Percentiles rank a stretch among this genome's conserved stretches.
Conservation (phyloP, 2,329 filamentous ascomycete species). For the Alternaria panax region DNA sequence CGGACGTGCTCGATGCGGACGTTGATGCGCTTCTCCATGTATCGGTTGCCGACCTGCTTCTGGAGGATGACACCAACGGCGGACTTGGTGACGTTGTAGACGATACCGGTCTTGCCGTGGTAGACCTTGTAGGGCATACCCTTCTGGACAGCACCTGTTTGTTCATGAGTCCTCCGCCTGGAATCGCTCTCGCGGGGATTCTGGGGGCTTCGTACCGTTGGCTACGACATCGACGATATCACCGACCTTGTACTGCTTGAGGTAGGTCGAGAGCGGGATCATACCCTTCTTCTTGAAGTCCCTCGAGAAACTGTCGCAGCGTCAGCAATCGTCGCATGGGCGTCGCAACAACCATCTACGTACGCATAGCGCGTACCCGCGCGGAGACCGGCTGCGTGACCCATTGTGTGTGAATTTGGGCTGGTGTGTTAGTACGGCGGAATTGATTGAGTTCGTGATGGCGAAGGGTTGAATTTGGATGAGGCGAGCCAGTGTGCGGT, state of each 20-base stretch:
- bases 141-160: conserved; percentile 49
- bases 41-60: conserved; percentile 99
- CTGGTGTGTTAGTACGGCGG: conserved; percentile 30
- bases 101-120: conserved; percentile 93
- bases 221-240: conserved; percentile 99
- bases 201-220: conserved; percentile 78
- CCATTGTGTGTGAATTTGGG: conserved; percentile 55
- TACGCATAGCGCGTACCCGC: conserved; percentile 54
- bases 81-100: conserved; percentile 99
- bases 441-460: conserved; percentile 17
- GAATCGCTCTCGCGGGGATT: conserved; percentile 19
- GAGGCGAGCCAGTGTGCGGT: conserved; percentile 10
- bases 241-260: conserved; percentile 94
- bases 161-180: conserved; percentile 27
- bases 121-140: conserved; percentile 99
- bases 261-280: conserved; percentile 93
- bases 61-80: conserved; percentile 95
- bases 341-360: conserved; percentile 20
- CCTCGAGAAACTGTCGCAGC: conserved; percentile 71
- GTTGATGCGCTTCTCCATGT: conserved; percentile 99
- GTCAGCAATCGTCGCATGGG: conserved; percentile 31
- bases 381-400: conserved; percentile 60
- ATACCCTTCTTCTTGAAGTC: conserved; percentile 94
- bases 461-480: neutral
- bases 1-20: conserved; percentile 96